Conservation (phyloP, 768 basidiomycete species). For the Astraeus odoratus region DNA sequence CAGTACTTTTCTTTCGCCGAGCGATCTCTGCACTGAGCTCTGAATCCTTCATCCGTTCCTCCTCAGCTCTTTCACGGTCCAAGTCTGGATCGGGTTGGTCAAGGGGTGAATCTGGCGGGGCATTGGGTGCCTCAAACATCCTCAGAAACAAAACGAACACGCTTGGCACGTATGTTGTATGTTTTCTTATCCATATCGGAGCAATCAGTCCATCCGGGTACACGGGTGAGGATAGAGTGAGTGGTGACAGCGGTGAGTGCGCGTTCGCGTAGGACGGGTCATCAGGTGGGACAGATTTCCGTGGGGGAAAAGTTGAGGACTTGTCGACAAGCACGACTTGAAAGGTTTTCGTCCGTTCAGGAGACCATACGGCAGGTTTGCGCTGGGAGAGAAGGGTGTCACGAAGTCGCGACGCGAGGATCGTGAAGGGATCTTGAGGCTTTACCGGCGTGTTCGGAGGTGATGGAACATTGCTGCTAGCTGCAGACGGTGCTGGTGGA, state of each 20-base stretch:
- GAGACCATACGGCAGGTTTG: constrained; percentile 64
- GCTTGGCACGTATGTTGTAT: constrained; percentile 83
- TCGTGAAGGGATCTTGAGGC: constrained; percentile 52
- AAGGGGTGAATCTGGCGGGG: constrained; percentile 44
- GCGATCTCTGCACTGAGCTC: constrained; percentile 79
- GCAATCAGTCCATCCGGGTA: constrained; percentile 95
- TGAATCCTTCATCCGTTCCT: constrained; percentile 66
- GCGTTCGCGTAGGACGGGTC: constrained; percentile 49
- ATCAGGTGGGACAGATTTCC: constrained; percentile 60
- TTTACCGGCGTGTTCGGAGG: constrained; percentile 23
- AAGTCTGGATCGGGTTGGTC: constrained; percentile 46
- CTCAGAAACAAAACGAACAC: constrained; percentile 91
- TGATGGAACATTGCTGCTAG: constrained; percentile 15
- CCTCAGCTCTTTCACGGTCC: constrained; percentile 52
- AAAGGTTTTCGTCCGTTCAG: constrained; percentile 67
- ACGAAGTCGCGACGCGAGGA: constrained; percentile 56
- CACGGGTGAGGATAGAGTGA: constrained; percentile 82
- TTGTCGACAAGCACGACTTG: constrained; percentile 82
- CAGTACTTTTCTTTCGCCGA: constrained; percentile 67
- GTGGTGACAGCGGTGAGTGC: constrained; percentile 91
- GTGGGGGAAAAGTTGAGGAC: constrained; percentile 78
- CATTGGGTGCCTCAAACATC: constrained; percentile 59
- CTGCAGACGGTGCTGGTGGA: constrained; percentile 8
- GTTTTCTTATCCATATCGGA: constrained; percentile 97
- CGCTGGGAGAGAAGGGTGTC: constrained; percentile 61